Evolutionary conservation across 352 stramenopile genomes (phyloP), one percentile per base, ranked within the genome.

Genomic region (Globisporangium apiculatum): DNA sequence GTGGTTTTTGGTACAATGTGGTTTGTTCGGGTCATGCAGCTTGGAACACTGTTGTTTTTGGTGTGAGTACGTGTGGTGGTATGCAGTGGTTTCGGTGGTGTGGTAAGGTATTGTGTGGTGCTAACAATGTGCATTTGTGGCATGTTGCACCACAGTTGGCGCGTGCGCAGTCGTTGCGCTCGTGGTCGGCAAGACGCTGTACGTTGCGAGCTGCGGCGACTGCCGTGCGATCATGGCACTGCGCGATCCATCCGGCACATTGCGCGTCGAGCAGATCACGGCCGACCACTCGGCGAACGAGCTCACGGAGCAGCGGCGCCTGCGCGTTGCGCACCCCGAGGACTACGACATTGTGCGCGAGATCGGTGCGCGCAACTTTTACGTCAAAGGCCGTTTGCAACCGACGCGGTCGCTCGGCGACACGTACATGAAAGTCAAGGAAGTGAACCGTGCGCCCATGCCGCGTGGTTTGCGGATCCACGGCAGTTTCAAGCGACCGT

Each of bases 381-480:
- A 87, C 64, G 77, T 87, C 51, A 87, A 87, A 43, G 77, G 77
- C n/a, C 65, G 77, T 14, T 69, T 87, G 56, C 77, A 87, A 61
- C 77, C 77, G 7, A 87, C 77, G 47, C 75, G 77, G 4, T 83
- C 71, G 37, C 76, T 87, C 45, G 77, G 77, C 31, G 77, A 87
- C 57, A 87, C 75, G 42, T 87, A 87, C 65, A 87, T 87, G 77
- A 87, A 87, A 51, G 69, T 83, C n/a, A 80, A 83, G 53, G 73
- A 87, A 18, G 77, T 87, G 62, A 87, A 87, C 65, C 64, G 68
- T 3, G 64, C 71, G 18, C 77, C 77, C 5, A 87, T 87, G 77
- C 77, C 77, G 12, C 73, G 73, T 14, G 75, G 75, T 1, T 64
- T 87, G 38, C 77, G 77, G 10, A 80, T 87, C 56, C 62, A 65